These are phyloP conservation scores for Macrocystidia cucumis DNA, from an alignment of 1,284 basidiomycete species.

Conservation along the genomic window DNA sequence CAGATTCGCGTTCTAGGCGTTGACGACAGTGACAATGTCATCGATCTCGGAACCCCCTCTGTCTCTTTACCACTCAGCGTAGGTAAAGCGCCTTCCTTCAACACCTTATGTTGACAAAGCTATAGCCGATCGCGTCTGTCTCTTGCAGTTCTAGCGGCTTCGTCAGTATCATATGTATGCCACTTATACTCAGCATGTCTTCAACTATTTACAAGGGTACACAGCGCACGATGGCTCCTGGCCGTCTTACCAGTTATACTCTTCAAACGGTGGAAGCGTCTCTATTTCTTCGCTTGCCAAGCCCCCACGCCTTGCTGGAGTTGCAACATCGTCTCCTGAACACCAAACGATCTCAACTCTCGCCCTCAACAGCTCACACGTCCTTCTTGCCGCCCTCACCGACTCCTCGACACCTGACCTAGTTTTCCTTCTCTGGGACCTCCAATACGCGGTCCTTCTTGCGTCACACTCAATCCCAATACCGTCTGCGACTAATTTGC, in stretches of 20 bases:
- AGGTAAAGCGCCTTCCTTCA: conserved; percentile 5
- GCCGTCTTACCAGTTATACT: conserved; percentile 33
- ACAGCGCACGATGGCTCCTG: conserved; percentile 36
- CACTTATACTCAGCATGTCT: background rate
- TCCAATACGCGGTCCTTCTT: conserved; percentile 62
- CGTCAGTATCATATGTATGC: conserved; percentile 42
- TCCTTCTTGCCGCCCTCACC: conserved; percentile 46
- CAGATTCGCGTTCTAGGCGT: conserved; percentile 17
- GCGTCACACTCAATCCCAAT: conserved; percentile 43
- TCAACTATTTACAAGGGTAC: conserved; percentile 1
- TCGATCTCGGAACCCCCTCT: conserved; percentile 15
- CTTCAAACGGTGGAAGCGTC: conserved; percentile 17
- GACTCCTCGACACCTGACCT: conserved; percentile 36
- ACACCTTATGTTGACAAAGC: conserved; percentile 3
- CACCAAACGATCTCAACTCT: conserved; percentile 28
- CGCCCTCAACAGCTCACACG: conserved; percentile 55
- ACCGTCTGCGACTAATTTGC: conserved; percentile 37
- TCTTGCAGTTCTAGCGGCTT: conserved; percentile 43
- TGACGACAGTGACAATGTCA: conserved; percentile 14
- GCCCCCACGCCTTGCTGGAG: conserved; percentile 29
- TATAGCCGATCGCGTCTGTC: conserved; percentile 20
- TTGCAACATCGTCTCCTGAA: conserved; percentile 24
- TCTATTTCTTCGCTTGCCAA: conserved; percentile 22
- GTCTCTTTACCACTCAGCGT: conserved; percentile 18
- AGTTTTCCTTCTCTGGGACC: conserved; percentile 62